A percentile compares a stretch with the other conserved stretches of the same genome.
phyloP scores from a whole-genome alignment of 108 stramenopile species.

The Seminavis robusta region DNA sequence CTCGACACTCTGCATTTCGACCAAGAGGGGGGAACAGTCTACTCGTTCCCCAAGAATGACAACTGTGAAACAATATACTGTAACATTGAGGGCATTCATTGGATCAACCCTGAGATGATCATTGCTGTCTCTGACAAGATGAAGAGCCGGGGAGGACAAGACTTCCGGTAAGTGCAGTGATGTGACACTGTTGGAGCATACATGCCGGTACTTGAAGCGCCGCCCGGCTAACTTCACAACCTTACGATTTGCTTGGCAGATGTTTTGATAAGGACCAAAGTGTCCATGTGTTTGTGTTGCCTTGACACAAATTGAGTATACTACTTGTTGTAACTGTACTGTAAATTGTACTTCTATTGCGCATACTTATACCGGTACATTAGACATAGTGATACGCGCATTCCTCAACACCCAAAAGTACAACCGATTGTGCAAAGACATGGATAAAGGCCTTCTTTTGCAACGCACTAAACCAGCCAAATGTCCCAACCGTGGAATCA shows the following conservation, averaged over 20 bases:
- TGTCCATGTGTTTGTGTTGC: conserved; percentile 68
- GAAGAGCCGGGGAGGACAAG: conserved; percentile 57
- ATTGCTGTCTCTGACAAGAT: conserved; percentile 75
- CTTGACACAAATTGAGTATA: conserved; percentile 21
- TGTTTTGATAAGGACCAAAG: conserved; percentile 76
- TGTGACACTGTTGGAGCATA: background rate
- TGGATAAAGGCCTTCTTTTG: no score
- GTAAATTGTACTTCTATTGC: no score
- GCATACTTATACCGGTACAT: no score
- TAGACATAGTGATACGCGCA: no score
- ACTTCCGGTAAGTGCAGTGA: conserved; percentile 16
- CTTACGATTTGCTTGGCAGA: background rate
- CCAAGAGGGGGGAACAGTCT: conserved; percentile 17
- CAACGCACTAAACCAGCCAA: no score
- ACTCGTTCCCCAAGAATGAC: conserved; percentile 55
- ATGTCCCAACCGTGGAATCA: no score
- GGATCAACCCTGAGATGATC: conserved; percentile 59
- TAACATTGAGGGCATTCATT: conserved; percentile 80
- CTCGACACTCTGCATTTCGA: conserved; percentile 42
- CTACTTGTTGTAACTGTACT: background rate
- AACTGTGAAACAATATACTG: conserved; percentile 62
- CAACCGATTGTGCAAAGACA: no score
- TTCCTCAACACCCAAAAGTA: no score
- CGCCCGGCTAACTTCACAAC: background rate
- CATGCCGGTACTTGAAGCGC: background rate